A percentile compares a stretch with the other conserved stretches of the same genome.
Evolutionary conservation across 768 basidiomycete genomes (phyloP).

Genomic region (Coprinellus aureogranulatus): DNA sequence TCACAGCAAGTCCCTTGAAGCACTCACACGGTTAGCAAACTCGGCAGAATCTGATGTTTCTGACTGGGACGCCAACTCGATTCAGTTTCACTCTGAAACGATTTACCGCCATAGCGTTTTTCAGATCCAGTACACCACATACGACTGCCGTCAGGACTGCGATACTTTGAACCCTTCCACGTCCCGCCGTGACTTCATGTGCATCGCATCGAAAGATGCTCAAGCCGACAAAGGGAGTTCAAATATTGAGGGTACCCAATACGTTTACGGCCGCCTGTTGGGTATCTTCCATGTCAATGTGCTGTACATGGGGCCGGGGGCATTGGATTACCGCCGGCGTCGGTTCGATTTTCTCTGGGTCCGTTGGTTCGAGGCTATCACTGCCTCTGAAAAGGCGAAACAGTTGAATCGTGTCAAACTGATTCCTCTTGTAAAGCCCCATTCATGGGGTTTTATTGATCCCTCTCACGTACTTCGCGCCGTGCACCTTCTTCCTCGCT

Average conservation of each 20-base stretch:
- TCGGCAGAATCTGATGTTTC: not conserved
- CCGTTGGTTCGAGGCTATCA: not conserved
- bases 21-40: not conserved
- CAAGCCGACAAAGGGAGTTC: no score
- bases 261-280: not conserved
- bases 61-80: not conserved
- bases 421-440: not conserved
- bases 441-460: not conserved
- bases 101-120: conserved; percentile 12
- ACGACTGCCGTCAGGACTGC: conserved; percentile 13
- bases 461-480: not conserved
- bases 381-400: not conserved
- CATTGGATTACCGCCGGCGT: not conserved
- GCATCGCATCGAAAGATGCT: not conserved
- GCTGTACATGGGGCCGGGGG: not conserved
- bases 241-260: not conserved
- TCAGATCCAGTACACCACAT: conserved; percentile 16
- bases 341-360: not conserved
- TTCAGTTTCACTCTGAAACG: not conserved
- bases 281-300: not conserved
- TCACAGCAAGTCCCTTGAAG: not conserved
- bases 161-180: conserved; percentile 15
- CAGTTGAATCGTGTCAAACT: not conserved
- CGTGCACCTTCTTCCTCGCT: not conserved
- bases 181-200: conserved; percentile 1